Conservation (phyloP, 805 yeast species). For the Ogataea degrootiae region DNA sequence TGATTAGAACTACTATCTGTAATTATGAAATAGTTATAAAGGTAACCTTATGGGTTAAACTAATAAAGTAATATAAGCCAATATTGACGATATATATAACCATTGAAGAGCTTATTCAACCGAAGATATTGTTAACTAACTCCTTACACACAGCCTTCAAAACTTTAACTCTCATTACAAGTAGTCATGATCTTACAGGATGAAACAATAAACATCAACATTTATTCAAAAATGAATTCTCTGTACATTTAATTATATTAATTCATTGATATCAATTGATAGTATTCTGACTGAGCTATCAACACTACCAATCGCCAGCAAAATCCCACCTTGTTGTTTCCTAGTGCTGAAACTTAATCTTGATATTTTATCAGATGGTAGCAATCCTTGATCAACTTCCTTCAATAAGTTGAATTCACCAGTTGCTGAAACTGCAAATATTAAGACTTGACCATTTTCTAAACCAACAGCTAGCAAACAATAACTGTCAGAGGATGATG, state of each 20-base stretch:
- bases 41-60: no score
- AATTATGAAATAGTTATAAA: no score
- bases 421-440: slow-evolving; percentile 35
- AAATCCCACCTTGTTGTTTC: slow-evolving; percentile 20
- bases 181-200: no score
- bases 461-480: slow-evolving; percentile 57
- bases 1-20: no score
- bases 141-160: no score
- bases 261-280: slow-evolving; percentile 3
- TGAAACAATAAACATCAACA: no score
- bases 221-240: no score
- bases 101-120: no score
- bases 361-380: slow-evolving; percentile 61
- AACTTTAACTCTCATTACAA: no score
- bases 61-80: no score
- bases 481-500: slow-evolving; percentile 23
- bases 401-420: slow-evolving; percentile 27
- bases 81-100: no score
- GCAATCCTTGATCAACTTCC: slow-evolving; percentile 33
- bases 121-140: no score
- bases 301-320: slow-evolving; percentile 58
- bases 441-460: slow-evolving; percentile 57
- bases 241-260: background rate
- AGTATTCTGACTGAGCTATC: slow-evolving; percentile 56
- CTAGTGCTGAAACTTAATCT: slow-evolving; percentile 53